Evolutionary conservation across 371 early-diverging fungal species (phyloP).

Genomic region (Phascolomyces articulosus): DNA sequence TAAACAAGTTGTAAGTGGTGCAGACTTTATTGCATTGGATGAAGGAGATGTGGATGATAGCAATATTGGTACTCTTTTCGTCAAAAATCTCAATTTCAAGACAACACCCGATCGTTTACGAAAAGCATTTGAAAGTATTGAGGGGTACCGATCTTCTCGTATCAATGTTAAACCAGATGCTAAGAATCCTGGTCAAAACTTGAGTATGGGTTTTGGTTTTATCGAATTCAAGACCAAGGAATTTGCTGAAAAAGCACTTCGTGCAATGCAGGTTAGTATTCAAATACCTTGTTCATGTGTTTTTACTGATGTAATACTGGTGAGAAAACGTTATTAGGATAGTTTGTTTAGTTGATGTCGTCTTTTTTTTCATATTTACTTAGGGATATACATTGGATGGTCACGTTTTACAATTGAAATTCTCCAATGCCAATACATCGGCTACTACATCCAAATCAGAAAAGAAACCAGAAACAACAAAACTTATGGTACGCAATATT

Average conservation of each 20-base stretch:
- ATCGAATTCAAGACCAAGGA: constrained; percentile 84
- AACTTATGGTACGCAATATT: constrained; percentile 96
- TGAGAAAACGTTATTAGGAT: too few species aligned
- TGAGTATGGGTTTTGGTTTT: constrained; percentile 98
- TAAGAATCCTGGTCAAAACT: constrained; percentile 70
- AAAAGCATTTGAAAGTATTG: constrained; percentile 68
- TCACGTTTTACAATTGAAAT: constrained; percentile 84
- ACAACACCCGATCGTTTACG: constrained; percentile 80
- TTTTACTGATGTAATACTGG: too few species aligned
- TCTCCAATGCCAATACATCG: constrained; percentile 84
- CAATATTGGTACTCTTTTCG: constrained; percentile 79
- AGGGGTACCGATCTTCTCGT: constrained; percentile 77
- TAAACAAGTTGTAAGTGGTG: constrained; percentile 36
- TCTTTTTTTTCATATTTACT: constrained; percentile 9
- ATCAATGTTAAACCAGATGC: constrained; percentile 83
- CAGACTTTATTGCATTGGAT: constrained; percentile 46
- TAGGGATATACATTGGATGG: constrained; percentile 82
- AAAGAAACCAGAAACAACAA: constrained; percentile 64
- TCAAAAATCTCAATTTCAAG: constrained; percentile 93
- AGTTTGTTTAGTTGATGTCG: too few species aligned
- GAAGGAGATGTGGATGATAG: constrained; percentile 48
- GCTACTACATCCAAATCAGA: constrained; percentile 47
- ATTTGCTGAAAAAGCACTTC: constrained; percentile 80
- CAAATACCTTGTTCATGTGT: not conserved
- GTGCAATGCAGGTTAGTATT: constrained; percentile 70